These are phyloP conservation scores for Tulasnella sp. DNA, from an alignment of 768 basidiomycete species.

Conservation along the genomic window DNA sequence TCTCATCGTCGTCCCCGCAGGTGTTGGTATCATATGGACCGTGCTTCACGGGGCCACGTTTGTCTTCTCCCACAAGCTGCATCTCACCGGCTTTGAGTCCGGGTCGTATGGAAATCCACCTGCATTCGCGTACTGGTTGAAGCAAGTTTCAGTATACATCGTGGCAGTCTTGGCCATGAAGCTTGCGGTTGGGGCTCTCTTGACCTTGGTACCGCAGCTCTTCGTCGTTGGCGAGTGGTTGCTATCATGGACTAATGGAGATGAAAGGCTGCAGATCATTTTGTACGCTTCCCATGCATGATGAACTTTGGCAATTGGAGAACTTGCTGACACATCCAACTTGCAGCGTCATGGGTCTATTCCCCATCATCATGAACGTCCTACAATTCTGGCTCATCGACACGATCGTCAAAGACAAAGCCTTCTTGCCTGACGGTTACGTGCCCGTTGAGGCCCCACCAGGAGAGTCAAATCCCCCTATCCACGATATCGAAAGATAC, in stretches of 20 bases:
- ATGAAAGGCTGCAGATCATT: conserved; percentile 60
- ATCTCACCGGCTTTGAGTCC: conserved; percentile 66
- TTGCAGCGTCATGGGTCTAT: conserved; percentile 74
- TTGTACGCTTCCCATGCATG: conserved; percentile 44
- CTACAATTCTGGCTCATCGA: conserved; percentile 94
- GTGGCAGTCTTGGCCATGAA: conserved; percentile 79
- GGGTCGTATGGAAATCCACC: conserved; percentile 87
- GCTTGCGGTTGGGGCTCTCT: conserved; percentile 66
- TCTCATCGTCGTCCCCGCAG: conserved; percentile 32
- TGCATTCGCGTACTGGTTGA: conserved; percentile 54
- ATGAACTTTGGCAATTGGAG: conserved; percentile 22
- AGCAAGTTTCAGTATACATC: conserved; percentile 75
- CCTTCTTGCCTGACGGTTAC: background rate
- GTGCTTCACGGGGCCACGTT: conserved; percentile 53
- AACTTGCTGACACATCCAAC: conserved; percentile 16
- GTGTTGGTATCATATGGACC: conserved; percentile 73
- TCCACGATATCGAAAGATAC: conserved; percentile 10
- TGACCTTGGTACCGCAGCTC: conserved; percentile 58
- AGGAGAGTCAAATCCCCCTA: conserved; percentile 11
- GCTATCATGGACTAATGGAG: conserved; percentile 61
- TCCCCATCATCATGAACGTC: conserved; percentile 76
- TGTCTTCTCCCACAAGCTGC: conserved; percentile 50
- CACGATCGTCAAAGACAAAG: conserved; percentile 67
- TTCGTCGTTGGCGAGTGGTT: conserved; percentile 77
- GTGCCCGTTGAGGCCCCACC: conserved; percentile 16